These are phyloP conservation scores for Coix lacrymajobi DNA, from an alignment of 176 grass and related monocot genomes.

Conservation along the genomic window DNA sequence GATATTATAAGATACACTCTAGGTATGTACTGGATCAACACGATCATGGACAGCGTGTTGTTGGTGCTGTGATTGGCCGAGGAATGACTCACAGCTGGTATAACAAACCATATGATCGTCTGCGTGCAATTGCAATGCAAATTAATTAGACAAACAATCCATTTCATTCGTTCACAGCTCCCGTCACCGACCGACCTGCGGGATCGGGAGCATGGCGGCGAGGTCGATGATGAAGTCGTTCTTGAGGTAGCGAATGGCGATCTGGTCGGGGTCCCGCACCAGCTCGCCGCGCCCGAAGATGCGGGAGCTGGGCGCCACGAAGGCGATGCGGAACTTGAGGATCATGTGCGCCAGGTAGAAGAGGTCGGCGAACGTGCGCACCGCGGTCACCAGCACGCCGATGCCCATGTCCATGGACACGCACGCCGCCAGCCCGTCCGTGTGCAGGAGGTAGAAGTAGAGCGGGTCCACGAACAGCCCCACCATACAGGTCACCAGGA, in stretches of 20 bases:
- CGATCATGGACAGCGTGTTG: slow-evolving; percentile 82
- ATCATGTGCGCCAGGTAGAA: slow-evolving; percentile 84
- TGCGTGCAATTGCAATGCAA: slow-evolving; percentile 16
- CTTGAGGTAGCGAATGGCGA: slow-evolving; percentile 79
- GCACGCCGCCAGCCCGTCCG: slow-evolving; percentile 31
- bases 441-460: slow-evolving; percentile 90
- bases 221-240: slow-evolving; percentile 92
- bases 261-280: slow-evolving; percentile 81
- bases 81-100: slow-evolving; percentile 66
- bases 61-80: slow-evolving; percentile 66
- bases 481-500: slow-evolving; percentile 73
- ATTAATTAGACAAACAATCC: background rate
- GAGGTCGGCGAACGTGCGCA: slow-evolving; percentile 67
- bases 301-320: slow-evolving; percentile 75
- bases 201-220: slow-evolving; percentile 80
- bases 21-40: slow-evolving; percentile 84
- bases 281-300: slow-evolving; percentile 87
- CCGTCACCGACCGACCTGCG: slow-evolving; percentile 32
- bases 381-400: slow-evolving; percentile 50
- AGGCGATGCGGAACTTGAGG: slow-evolving; percentile 92
- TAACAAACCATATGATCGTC: slow-evolving; percentile 82
- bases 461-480: slow-evolving; percentile 85
- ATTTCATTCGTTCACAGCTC: too few species aligned
- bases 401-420: slow-evolving; percentile 62
- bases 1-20: slow-evolving; percentile 78